Conservation (phyloP, 108 stramenopile genomes). For the Cyclotella cryptica region DNA sequence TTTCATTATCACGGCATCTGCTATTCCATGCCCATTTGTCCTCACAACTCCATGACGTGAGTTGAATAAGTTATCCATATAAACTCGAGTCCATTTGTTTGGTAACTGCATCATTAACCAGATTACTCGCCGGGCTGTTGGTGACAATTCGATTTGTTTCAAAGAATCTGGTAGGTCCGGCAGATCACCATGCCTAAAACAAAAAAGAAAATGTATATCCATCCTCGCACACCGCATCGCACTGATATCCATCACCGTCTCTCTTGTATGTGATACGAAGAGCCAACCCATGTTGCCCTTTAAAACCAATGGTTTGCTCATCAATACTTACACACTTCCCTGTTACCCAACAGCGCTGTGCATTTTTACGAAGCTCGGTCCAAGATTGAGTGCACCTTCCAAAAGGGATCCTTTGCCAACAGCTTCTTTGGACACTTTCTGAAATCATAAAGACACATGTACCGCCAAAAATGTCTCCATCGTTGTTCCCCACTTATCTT, state of each 20-base stretch:
- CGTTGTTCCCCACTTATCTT: neutral
- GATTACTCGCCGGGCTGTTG: too few relatives aligned
- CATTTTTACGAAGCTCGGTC: neutral
- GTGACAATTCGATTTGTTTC: constrained; percentile 11
- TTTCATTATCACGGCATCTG: neutral
- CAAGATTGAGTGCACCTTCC: constrained; percentile 10
- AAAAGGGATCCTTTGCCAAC: constrained; percentile 7
- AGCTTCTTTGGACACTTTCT: neutral
- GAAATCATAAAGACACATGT: constrained; percentile 12
- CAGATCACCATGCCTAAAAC: constrained; percentile 16
- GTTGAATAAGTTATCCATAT: constrained; percentile 15
- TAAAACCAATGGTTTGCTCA: constrained; percentile 44
- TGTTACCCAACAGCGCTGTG: constrained; percentile 13
- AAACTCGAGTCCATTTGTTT: constrained; percentile 22
- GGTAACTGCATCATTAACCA: constrained; percentile 3
- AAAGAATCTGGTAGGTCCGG: too few relatives aligned
- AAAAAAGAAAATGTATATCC: constrained; percentile 29
- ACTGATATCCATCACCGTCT: constrained; percentile 47
- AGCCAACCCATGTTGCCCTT: constrained; percentile 26
- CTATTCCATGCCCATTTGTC: neutral
- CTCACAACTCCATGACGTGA: constrained; percentile 7
- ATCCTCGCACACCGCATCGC: constrained; percentile 34
- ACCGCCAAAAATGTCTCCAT: constrained; percentile 2
- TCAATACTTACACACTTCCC: constrained; percentile 34
- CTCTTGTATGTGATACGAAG: constrained; percentile 37